Base-by-base conservation (phyloP, 345 rosid genomes). In the Xanthoceras sorbifolium region DNA sequence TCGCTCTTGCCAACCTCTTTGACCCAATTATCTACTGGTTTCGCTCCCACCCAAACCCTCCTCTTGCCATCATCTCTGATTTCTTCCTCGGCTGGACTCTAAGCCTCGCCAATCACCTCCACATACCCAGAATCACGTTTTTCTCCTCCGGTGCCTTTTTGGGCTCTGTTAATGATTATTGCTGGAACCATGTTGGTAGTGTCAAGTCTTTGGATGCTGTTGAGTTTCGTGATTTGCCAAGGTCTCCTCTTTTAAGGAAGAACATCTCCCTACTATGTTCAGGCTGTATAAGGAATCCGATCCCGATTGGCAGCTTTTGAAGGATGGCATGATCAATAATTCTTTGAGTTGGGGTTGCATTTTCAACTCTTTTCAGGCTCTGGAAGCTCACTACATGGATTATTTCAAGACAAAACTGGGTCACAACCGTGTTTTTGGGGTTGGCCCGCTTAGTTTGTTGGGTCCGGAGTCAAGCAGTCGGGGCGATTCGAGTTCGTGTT, bases 31-130 rank as follows among this genome's bases (percentile, higher is more conserved):
- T 82, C 76, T 26, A 61, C 1, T 91, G 94, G 98, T 90, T 90
- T 72, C 57, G 44, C 18, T 82, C 91, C 76, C 94, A 90, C 44
- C 40, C 64, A 17, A 44, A 81, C 36, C 97, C 95, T 9, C 95
- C 98, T 0, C 69, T 83, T 0, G 93, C 92, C 17, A 76, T 93
- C 74, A 67, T 93, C 71, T 93, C 94, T 6, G 96, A 90, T 60
- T 89, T 89, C 85, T 93, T 93, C 79, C 85, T 90, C 9, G 96
- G 94, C 12, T 93, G 92, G 94, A 91, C 94, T 18, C 15, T 42
- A 17, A 77, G 73, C 23, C 82, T 93, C 1, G 86, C 92, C 32
- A 15, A 1, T 20, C 42, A 78, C 0, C 60, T 90, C 34, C 67
- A 72, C 20, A 70, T 93, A 32, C 90, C 88, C 11, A 75, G 91